Evolutionary conservation across 2,329 filamentous ascomycete genomes (phyloP).

Genomic region (Botrytis medusae): DNA sequence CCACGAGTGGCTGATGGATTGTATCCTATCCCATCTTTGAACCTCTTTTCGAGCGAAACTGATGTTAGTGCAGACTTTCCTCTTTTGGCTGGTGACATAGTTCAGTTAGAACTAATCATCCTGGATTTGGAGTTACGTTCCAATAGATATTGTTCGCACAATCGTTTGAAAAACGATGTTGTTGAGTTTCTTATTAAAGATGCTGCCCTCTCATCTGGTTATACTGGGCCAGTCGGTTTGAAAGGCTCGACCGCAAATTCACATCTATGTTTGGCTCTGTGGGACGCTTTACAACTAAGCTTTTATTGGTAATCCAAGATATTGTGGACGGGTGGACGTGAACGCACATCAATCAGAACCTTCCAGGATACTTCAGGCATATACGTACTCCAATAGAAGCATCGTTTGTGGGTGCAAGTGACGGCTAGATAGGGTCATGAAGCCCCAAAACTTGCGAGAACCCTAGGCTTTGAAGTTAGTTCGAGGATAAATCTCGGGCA

Average conservation of each 20-base stretch:
- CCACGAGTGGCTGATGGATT: neutral
- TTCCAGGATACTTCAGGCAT: neutral
- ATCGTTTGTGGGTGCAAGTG: neutral
- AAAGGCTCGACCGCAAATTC: neutral
- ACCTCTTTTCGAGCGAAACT: neutral
- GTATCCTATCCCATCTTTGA: neutral
- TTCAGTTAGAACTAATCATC: neutral
- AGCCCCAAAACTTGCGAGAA: neutral
- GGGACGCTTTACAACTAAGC: neutral
- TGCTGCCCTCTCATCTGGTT: neutral
- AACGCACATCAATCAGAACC: neutral
- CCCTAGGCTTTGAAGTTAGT: neutral
- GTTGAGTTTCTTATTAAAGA: neutral
- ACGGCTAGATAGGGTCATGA: neutral
- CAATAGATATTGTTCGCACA: neutral
- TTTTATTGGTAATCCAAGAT: neutral
- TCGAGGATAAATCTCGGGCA: neutral
- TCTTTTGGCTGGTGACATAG: neutral
- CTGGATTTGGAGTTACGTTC: neutral
- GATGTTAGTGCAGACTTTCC: neutral
- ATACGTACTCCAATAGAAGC: neutral
- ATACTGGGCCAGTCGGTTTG: neutral
- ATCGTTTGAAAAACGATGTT: neutral
- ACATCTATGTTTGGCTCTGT: neutral
- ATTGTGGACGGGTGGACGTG: slow-evolving; percentile 3